Conservation (phyloP, 768 basidiomycete genomes). For the Russula dissimulans region DNA sequence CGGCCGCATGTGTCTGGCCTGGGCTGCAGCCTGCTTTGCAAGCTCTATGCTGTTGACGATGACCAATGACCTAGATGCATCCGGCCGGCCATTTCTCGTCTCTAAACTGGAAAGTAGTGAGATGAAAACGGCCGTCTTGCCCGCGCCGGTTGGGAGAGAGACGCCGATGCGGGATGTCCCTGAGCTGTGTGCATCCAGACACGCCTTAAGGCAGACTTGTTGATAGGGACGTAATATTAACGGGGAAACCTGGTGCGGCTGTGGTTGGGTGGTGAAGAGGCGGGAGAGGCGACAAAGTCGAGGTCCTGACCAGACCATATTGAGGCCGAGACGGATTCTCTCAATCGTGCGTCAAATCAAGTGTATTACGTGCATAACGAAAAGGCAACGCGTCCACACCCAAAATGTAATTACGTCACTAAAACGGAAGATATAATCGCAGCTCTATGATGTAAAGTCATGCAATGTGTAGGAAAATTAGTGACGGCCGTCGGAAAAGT, state of each 20-base stretch:
- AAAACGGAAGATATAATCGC: constrained; percentile 26
- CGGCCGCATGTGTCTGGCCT: constrained; percentile 58
- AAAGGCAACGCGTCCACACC: constrained; percentile 19
- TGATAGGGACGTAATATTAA: constrained; percentile 79
- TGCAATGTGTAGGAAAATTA: constrained; percentile 26
- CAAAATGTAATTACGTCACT: constrained; percentile 18
- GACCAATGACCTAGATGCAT: constrained; percentile 57
- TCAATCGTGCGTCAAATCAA: too few species aligned
- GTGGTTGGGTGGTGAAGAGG: background rate
- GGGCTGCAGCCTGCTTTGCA: constrained; percentile 74
- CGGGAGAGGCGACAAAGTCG: background rate
- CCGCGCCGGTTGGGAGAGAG: constrained; percentile 75
- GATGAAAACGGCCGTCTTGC: constrained; percentile 90
- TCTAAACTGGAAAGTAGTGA: constrained; percentile 61
- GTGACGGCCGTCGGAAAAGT: constrained; percentile 19
- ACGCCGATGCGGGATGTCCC: constrained; percentile 76
- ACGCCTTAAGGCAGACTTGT: constrained; percentile 67
- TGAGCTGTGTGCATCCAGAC: constrained; percentile 54
- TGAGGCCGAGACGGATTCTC: too few species aligned
- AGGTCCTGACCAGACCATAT: background rate
- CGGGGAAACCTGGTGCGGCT: constrained; percentile 4
- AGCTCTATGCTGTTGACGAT: constrained; percentile 88
- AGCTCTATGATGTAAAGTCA: constrained; percentile 27
- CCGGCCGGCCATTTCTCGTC: constrained; percentile 29
- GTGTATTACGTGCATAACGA: constrained; percentile 10